A percentile compares a stretch with the other conserved stretches of the same genome.
phyloP scores from a whole-genome alignment of 768 basidiomycete genomes.

The Saitozyma sp. region DNA sequence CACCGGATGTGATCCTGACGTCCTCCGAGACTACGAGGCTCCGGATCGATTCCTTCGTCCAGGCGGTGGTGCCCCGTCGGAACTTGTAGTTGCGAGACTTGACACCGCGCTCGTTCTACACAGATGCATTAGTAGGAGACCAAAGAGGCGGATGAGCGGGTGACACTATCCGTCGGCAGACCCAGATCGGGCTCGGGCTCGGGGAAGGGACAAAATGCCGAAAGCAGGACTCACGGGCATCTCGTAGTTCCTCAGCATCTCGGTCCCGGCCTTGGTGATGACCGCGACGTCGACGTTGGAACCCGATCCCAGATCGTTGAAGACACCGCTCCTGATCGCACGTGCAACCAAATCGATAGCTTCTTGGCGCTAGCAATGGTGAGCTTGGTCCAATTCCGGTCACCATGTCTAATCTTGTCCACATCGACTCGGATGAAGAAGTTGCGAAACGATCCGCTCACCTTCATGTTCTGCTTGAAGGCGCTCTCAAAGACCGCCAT shows the following conservation, averaged over 20 bases:
- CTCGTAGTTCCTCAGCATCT: conserved; percentile 91
- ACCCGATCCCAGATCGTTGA: conserved; percentile 98
- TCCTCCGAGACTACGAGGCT: conserved; percentile 72
- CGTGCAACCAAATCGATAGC: conserved; percentile 79
- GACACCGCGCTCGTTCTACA: conserved; percentile 51
- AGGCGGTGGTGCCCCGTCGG: conserved; percentile 82
- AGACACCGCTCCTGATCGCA: conserved; percentile 93
- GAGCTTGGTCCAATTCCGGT: too few species aligned
- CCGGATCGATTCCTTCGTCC: conserved; percentile 76
- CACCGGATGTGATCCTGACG: conserved; percentile 54
- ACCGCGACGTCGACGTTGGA: conserved; percentile 98
- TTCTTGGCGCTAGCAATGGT: conserved; percentile 63
- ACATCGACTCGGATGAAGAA: too few species aligned
- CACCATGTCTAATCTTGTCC: too few species aligned
- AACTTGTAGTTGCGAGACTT: conserved; percentile 59
- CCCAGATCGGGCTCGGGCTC: neutral
- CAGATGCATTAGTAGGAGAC: neutral
- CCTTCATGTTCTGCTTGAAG: conserved; percentile 81
- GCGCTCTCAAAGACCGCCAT: conserved; percentile 95
- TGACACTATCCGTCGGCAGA: too few species aligned
- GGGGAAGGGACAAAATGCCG: neutral
- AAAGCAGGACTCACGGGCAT: conserved; percentile 61
- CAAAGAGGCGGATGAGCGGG: neutral
- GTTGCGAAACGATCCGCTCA: conserved; percentile 56
- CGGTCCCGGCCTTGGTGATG: conserved; percentile 80